These are phyloP conservation scores for Epichloe gansuensis DNA, from an alignment of 2,329 filamentous ascomycete genomes.

Conservation along the genomic window DNA sequence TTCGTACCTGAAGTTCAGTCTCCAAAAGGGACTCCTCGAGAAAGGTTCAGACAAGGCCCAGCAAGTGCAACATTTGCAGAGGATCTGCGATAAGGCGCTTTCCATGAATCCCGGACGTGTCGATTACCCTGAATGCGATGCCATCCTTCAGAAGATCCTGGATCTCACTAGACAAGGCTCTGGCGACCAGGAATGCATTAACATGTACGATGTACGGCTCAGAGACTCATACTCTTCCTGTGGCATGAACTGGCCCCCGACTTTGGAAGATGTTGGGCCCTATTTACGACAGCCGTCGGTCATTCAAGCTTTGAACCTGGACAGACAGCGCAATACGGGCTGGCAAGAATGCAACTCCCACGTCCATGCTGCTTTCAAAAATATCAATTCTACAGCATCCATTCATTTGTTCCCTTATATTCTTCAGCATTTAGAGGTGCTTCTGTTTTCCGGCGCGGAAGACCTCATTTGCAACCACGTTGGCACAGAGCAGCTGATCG, in stretches of 20 bases:
- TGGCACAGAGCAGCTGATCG: constrained; percentile 82
- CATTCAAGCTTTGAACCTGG: constrained; percentile 66
- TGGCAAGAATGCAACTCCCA: constrained; percentile 84
- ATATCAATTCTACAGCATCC: constrained; percentile 58
- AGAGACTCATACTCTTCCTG: constrained; percentile 70
- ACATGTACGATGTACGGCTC: constrained; percentile 95
- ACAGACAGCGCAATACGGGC: constrained; percentile 66
- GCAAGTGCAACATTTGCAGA: constrained; percentile 54
- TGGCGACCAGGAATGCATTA: constrained; percentile 53
- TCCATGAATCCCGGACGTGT: constrained; percentile 38
- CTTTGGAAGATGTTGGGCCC: constrained; percentile 62
- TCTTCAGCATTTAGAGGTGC: constrained; percentile 60
- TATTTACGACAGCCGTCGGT: constrained; percentile 82
- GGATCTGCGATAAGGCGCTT: constrained; percentile 53
- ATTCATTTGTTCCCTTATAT: constrained; percentile 65
- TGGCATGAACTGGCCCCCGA: constrained; percentile 96
- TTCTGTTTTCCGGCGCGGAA: constrained; percentile 86
- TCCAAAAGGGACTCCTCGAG: constrained; percentile 60
- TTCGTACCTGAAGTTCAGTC: constrained; percentile 70
- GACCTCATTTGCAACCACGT: constrained; percentile 97
- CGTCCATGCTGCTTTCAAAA: constrained; percentile 60
- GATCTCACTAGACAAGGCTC: constrained; percentile 44
- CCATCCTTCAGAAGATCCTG: constrained; percentile 61
- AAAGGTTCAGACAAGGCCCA: constrained; percentile 51
- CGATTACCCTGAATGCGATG: constrained; percentile 60